These are phyloP conservation scores for Entrophospora sp. DNA, from an alignment of 192 early-diverging fungal species.

Conservation along the genomic window DNA sequence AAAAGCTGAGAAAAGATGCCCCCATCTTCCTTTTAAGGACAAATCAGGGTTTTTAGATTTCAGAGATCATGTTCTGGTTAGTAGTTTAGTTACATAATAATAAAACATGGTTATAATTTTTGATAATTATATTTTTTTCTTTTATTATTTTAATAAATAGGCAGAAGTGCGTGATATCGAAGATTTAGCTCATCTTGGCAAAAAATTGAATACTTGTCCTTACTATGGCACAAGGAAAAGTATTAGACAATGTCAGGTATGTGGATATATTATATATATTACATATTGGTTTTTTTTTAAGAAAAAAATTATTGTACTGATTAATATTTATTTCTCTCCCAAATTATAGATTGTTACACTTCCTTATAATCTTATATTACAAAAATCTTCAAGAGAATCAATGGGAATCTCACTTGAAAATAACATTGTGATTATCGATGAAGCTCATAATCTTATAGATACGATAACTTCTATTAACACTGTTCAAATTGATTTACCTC, in stretches of 20 bases:
- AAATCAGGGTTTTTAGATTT: slow-evolving; percentile 48
- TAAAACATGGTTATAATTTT: no score
- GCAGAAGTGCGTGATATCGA: slow-evolving; percentile 70
- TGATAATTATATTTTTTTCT: no score
- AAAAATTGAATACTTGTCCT: slow-evolving; percentile 52
- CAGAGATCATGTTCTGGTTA: slow-evolving; percentile 41
- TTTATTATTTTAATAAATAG: no score
- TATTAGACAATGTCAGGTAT: slow-evolving; percentile 41
- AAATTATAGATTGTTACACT: slow-evolving; percentile 65
- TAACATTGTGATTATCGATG: slow-evolving; percentile 81
- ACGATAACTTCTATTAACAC: slow-evolving; percentile 67
- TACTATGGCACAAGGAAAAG: slow-evolving; percentile 76
- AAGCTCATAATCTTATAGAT: slow-evolving; percentile 70
- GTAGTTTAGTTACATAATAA: not conserved
- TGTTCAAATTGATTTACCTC: slow-evolving; percentile 39
- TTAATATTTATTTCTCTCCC: no score
- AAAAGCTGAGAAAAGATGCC: slow-evolving; percentile 34
- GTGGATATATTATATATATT: not conserved
- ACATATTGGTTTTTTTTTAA: not conserved
- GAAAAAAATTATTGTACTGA: not conserved
- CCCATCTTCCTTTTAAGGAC: slow-evolving; percentile 35
- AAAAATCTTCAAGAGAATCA: slow-evolving; percentile 61
- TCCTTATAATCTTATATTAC: slow-evolving; percentile 82
- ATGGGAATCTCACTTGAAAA: slow-evolving; percentile 59
- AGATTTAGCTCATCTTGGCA: slow-evolving; percentile 63